Base-by-base conservation (phyloP, 768 basidiomycete species). In the Phanerodontia chrysosporium region DNA sequence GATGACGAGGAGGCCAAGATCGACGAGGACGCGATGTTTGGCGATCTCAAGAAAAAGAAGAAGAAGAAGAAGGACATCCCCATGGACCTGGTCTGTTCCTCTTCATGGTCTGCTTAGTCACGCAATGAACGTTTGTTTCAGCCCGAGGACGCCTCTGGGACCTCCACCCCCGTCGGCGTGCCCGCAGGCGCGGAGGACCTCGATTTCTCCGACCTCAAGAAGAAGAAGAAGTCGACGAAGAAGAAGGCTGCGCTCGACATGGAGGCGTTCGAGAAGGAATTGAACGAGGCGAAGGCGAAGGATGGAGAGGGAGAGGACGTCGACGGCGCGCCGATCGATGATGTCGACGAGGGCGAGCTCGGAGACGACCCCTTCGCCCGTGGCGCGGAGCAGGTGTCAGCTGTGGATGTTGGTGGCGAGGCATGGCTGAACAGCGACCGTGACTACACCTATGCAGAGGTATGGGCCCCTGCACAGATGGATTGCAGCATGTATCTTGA, bases 401-500 rank as follows among this genome's bases (percentile, higher is more conserved):
- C 39, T 42, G 76, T 90, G 0, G 90, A 92, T 64, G 81, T 83
- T 22, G 91, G 90, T 7, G 87, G 78, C 29, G 92, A 94, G 67
- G 83, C 92, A 46, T 99, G 96, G 96, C 80, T 97, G 25, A 84
- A 84, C 69, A 91, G 86, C 63, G 95, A 98, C 73, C 84, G 96
- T 45, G 96, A 98, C 73, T 97, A 98, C 71, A 90, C 86, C n/a
- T 99, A 98, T 71, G 83, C 83, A 55, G 96, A 99, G 82, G 95
- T 90, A 39, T 49, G 81, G 42, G 32, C 4, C 24, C 29, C 64
- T 30, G 13, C 30, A 1, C 14, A 39, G 48, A 28, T 57, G 21
- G 12, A 7, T 42, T 18, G 18, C 39, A 4, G 39, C 39, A 28
- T 21, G 39, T 55, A 4, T 29, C 24, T 35, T 61, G 18, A 48